Evolutionary conservation across 805 yeast species (phyloP), one percentile per base, ranked within the genome.

Genomic region (Ogataea neopini): DNA sequence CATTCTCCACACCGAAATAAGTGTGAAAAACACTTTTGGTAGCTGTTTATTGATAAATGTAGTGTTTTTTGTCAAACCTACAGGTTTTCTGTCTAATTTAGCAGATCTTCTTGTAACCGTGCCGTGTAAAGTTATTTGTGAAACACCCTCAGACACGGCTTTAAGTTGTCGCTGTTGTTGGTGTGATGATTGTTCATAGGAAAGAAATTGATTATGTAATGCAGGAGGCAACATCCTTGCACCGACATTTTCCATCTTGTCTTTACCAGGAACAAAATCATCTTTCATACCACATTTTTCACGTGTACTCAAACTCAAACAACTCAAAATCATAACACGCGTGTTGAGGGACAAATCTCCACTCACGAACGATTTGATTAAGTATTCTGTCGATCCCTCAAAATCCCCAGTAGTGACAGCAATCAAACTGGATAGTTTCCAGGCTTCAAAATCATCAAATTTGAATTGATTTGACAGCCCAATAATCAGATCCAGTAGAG

Each of bases 311-410:
- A 90, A 67, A 0, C 91, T 84, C 10, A 88, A 60, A 0, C 87
- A 69, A 4, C 91, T 79, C 15, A 94, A 64, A 7, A 91, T 71
- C 23, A 79, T 68, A 67, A 91, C 72, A 40, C 98, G 67, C 50
- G 84, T 91, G 51, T 86, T 94, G 15, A 94, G 63, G 0, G 96
- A 88, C 51, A 85, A 80, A 59, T 92, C 99, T 0, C 91, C 90
- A 0, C 76, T 72, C 29, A 80, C 69, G 14, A 90, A 68, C 14
- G 83, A 62, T 22, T 70, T 60, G 34, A 78, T 64, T 0, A 83
- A 60, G 22, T 74, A 71, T 1, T 68, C 59, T 0, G 88, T 81
- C 2, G 71, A 56, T 6, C 29, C 43, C 3, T 74, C 70, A 36
- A 61, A 62, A 40, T 73, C 73, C 0, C 82, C 70, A 0, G 77